Conservation (phyloP, 305 asterid species). For the Fraxinus greggii region DNA sequence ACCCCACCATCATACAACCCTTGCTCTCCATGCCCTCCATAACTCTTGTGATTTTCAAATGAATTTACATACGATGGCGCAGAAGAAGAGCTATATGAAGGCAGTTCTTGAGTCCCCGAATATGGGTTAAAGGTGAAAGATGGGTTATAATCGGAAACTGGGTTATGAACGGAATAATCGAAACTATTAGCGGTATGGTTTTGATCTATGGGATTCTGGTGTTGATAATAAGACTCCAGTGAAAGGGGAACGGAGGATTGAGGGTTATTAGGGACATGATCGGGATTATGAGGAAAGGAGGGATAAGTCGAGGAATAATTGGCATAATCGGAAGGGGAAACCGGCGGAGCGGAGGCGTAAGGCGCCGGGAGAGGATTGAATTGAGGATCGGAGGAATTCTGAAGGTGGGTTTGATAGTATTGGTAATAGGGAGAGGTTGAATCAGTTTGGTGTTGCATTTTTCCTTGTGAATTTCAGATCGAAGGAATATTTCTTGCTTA, state of each 20-base stretch:
- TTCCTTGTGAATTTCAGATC: conserved; percentile 17
- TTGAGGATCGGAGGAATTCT: conserved; percentile 31
- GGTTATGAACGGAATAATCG: conserved; percentile 19
- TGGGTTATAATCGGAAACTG: conserved; percentile 36
- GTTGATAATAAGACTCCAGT: conserved; percentile 32
- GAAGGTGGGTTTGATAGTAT: conserved; percentile 34
- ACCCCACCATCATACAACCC: conserved; percentile 53
- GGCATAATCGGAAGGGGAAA: conserved; percentile 25
- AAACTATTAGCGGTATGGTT: conserved; percentile 29
- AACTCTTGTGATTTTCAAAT: conserved; percentile 35
- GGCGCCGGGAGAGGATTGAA: conserved; percentile 30
- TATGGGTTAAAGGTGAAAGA: conserved; percentile 29
- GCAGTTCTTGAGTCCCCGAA: conserved; percentile 1
- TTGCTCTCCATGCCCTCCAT: conserved; percentile 46
- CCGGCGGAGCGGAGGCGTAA: conserved; percentile 56
- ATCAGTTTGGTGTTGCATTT: conserved; percentile 32
- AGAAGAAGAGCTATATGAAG: conserved; percentile 31
- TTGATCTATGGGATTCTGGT: conserved; percentile 23
- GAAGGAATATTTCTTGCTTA: neutral
- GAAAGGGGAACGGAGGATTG: conserved; percentile 27
- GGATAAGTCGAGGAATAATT: neutral
- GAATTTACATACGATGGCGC: conserved; percentile 38
- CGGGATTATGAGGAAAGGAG: conserved; percentile 28
- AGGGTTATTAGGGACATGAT: conserved; percentile 26
- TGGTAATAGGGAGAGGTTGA: conserved; percentile 34